Base-by-base conservation (phyloP, 495 filamentous ascomycete genomes). In the Penicillium angulare region DNA sequence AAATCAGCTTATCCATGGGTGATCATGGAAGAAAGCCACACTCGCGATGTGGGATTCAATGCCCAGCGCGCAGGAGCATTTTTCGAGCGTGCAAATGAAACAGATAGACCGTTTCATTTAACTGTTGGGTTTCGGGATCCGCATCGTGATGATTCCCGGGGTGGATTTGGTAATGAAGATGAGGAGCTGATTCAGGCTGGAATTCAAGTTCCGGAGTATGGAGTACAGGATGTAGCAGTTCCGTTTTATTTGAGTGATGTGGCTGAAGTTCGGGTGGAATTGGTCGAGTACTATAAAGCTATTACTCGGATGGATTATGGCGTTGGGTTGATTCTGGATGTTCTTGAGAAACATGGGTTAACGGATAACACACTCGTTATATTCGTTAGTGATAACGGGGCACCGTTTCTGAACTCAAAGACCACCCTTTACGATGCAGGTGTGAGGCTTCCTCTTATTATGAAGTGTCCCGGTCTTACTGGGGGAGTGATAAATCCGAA, bases 341-440 rank as follows among this genome's bases (percentile, higher is more conserved):
- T 47, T 22, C 52, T 78, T 22, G 50, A 68, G 20, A 40, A 54
- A 2, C 50, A 38, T 16, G 68, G 64, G 1, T 32, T 73, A 1
- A 42, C 48, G 3, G 55, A 75, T 16, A 61, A 68, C 36, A 78
- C 74, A 0, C 49, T 76, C 0, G 53, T 78, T 23, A 52, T 78
- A 7, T 73, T 78, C 50, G 47, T 69, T 7, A 75, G 72, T 47
- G 74, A 78, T 41, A 78, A 78, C 43, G 74, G 74, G 0, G 64
- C 73, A 1, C 73, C 74, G 1, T 78, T 78, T 52, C 47, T 76
- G 32, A 78, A 76, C 47, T 76, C 73, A 2, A 78, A 78, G 41
- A 76, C 73, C 4, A 75, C 72, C 0, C 58, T 78, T 2, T 78
- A 74, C 39, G 73, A 78, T 44, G 66, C 74, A 2, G 73, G 74